Base-by-base conservation (phyloP, 371 early-diverging fungal species). In the Syncephalastrum sp. region DNA sequence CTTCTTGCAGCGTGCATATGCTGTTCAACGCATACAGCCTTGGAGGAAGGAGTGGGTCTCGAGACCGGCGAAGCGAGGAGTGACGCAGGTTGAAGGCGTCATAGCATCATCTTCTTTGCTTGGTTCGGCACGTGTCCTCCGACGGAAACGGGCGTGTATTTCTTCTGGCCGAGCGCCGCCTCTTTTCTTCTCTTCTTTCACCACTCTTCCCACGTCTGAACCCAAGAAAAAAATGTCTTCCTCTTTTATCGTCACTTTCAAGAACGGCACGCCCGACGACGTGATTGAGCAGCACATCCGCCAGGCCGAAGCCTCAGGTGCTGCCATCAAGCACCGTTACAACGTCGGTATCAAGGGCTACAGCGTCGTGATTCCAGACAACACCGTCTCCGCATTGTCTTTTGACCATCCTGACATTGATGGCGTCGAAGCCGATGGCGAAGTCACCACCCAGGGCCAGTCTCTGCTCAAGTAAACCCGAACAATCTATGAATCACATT, bases 351-450 rank as follows among this genome's bases (percentile, higher is more conserved):
- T 77, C 54, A 66, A 68, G 53, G 81, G 77, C 42, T 76, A 76
- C 66, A 54, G 82, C 15, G 83, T 82, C 42, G 53, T 68, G 44
- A 63, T 84, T 14, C 83, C 83, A 13, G 82, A 77, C 46, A 56
- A 52, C 19, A 10, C 33, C 25, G 68, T 71, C 10, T 54, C 46
- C 12, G 21, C 74, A 10, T 59, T 75, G 45, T 67, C 72, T 15
- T 57, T 79, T 53, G 24, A 21, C n/a, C 48, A 53, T 17, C 65
- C 66, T 0, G 41, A 69, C 5, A 56, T 84, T 23, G 58, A 72
- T 4, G 61, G 56, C 41, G 50, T 84, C 44, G 84, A 84, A 53
- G 63, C 80, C 42, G 84, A 84, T 60, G 84, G 84, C 33, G 70
- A 72, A 48, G 82, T 84, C 42, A 69, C 74, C 51, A 75, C 71